Conservation (phyloP, 805 yeast genomes). For the Schizosaccharomyces cryophilus region DNA sequence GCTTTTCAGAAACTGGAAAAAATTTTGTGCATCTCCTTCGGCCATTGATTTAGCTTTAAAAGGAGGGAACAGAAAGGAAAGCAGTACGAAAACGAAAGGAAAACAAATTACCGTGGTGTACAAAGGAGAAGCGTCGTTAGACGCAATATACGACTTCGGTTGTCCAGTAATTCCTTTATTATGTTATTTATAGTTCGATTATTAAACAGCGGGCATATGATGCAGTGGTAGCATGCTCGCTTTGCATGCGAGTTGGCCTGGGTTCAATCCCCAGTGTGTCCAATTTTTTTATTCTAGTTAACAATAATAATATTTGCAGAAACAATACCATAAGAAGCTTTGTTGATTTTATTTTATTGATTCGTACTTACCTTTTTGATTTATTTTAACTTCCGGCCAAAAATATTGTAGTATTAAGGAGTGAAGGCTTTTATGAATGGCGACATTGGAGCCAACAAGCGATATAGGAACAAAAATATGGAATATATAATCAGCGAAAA, state of each 20-base stretch:
- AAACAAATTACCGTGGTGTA: neutral
- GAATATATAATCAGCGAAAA: no score
- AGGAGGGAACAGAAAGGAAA: no score
- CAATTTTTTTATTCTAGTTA: neutral
- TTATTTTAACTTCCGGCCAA: no score
- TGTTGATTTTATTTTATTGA: neutral
- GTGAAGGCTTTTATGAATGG: no score
- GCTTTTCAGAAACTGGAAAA: neutral
- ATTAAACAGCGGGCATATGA: neutral
- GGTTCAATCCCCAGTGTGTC: constrained; percentile 2
- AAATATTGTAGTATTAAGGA: no score
- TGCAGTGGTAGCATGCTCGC: constrained; percentile 3
- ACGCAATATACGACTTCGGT: no score
- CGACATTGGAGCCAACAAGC: no score
- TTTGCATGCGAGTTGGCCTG: constrained; percentile 2
- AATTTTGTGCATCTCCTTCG: neutral
- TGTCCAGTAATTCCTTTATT: neutral
- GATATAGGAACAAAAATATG: no score
- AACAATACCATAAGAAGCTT: neutral
- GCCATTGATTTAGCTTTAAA: neutral
- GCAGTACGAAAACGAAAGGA: no score
- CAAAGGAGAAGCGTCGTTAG: neutral
- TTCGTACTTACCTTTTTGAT: neutral
- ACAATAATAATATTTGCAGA: neutral
- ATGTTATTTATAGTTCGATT: neutral